Evolutionary conservation across 2,329 filamentous ascomycete species (phyloP).

Genomic region (Penicillium rolfsii): DNA sequence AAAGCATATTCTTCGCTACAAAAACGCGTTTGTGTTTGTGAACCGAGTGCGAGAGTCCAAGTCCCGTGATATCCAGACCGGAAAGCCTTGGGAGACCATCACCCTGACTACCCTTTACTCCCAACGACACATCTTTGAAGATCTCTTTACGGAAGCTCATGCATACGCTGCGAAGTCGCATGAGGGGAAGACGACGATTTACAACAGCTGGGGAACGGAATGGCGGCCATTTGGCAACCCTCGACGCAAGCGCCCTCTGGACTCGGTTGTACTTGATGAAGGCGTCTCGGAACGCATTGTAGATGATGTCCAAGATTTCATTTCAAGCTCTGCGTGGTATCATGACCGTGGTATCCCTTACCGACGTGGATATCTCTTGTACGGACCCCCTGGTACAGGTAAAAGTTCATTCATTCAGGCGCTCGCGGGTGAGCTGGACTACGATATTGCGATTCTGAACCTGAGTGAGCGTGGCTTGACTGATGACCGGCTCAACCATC

Average conservation of each 20-base stretch:
- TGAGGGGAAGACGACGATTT: slow-evolving; percentile 92
- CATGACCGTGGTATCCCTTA: slow-evolving; percentile 94
- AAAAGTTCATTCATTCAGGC: slow-evolving; percentile 98
- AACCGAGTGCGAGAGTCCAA: slow-evolving; percentile 83
- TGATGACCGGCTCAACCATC: slow-evolving; percentile 82
- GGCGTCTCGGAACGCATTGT: slow-evolving; percentile 83
- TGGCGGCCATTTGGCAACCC: slow-evolving; percentile 86
- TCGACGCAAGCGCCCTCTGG: slow-evolving; percentile 80
- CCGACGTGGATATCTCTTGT: slow-evolving; percentile 82
- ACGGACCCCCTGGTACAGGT: slow-evolving; percentile 86
- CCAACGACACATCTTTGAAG: slow-evolving; percentile 85
- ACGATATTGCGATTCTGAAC: slow-evolving; percentile 89
- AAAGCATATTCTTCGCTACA: slow-evolving; percentile 82
- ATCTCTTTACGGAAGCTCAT: slow-evolving; percentile 86
- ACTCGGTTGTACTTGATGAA: slow-evolving; percentile 82
- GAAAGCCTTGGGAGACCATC: slow-evolving; percentile 91
- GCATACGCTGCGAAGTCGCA: slow-evolving; percentile 75
- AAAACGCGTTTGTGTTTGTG: slow-evolving; percentile 83
- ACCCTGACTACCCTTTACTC: slow-evolving; percentile 90
- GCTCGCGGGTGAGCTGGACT: slow-evolving; percentile 87
- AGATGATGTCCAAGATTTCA: slow-evolving; percentile 79
- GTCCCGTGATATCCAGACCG: slow-evolving; percentile 75
- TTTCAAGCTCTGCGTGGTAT: slow-evolving; percentile 82
- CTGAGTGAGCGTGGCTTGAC: slow-evolving; percentile 86
- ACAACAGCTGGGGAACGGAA: slow-evolving; percentile 78